Percentiles rank a stretch among this genome's conserved stretches.
Evolutionary conservation across 352 stramenopile species (phyloP).

Genomic region (Vaucheria bursata): DNA sequence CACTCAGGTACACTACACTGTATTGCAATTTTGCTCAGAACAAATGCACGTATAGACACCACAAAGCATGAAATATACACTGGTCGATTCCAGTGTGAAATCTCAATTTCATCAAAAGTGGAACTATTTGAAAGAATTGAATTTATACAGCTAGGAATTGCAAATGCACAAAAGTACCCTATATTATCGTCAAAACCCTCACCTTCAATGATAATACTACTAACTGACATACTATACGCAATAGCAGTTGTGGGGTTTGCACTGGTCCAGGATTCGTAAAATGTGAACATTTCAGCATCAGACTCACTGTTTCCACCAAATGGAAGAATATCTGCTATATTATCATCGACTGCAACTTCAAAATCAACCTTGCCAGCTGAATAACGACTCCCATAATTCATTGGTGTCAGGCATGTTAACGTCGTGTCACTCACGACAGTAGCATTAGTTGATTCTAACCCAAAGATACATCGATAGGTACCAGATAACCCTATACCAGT

Average conservation of each 20-base stretch:
- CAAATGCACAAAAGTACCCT: background rate
- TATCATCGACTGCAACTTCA: background rate
- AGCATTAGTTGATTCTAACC: background rate
- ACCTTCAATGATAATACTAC: background rate
- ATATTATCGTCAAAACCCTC: background rate
- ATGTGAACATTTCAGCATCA: background rate
- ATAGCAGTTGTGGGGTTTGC: background rate
- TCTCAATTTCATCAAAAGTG: background rate
- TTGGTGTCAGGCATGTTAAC: background rate
- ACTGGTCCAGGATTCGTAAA: background rate
- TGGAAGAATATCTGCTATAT: too few relatives aligned
- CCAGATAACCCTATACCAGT: background rate
- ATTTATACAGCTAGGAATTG: background rate
- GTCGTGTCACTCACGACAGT: background rate
- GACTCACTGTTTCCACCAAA: background rate
- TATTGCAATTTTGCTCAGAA: background rate
- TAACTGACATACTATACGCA: background rate
- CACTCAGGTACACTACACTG: background rate
- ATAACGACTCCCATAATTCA: background rate
- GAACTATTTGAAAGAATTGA: too few relatives aligned
- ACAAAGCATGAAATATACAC: background rate
- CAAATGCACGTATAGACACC: background rate
- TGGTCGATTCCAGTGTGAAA: background rate
- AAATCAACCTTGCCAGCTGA: background rate
- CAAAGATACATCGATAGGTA: background rate